Evolutionary conservation across 2,329 filamentous ascomycete species (phyloP).

Genomic region (Talaromyces marneffei): DNA sequence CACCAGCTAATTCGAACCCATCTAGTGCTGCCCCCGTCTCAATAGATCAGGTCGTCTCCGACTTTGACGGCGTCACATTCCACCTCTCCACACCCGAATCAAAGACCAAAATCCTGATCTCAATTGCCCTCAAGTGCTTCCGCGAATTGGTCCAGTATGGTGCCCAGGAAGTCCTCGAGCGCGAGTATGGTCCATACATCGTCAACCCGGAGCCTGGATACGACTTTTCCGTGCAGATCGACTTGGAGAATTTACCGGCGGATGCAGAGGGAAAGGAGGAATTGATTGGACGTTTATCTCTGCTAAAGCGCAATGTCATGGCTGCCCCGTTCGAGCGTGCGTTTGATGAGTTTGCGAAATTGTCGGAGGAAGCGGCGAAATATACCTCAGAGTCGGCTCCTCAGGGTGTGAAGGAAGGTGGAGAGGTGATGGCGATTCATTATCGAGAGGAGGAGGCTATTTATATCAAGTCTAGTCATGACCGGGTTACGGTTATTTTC

Average conservation of each 20-base stretch:
- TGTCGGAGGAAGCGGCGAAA: constrained; percentile 82
- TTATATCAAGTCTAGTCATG: constrained; percentile 95
- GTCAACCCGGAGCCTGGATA: constrained; percentile 82
- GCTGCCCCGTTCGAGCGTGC: constrained; percentile 96
- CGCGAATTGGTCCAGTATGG: constrained; percentile 88
- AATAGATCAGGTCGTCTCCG: constrained; percentile 97
- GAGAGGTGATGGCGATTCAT: constrained; percentile 90
- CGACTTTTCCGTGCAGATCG: constrained; percentile 89
- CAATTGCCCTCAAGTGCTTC: constrained; percentile 92
- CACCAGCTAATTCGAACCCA: constrained; percentile 33
- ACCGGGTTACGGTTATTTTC: constrained; percentile 98
- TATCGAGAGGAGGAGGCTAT: constrained; percentile 99
- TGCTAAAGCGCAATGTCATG: constrained; percentile 98
- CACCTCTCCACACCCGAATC: constrained; percentile 94
- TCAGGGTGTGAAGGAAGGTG: constrained; percentile 81
- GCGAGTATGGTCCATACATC: constrained; percentile 92
- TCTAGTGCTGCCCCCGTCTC: constrained; percentile 71
- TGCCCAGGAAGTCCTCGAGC: constrained; percentile 80
- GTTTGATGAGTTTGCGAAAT: constrained; percentile 81
- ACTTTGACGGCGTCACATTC: constrained; percentile 98
- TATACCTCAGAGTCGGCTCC: constrained; percentile 93
- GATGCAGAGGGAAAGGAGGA: constrained; percentile 82
- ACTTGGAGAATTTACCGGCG: constrained; percentile 78
- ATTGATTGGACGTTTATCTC: constrained; percentile 75
- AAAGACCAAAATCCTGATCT: constrained; percentile 91